Evolutionary conservation across 805 yeast species (phyloP), one percentile per base, ranked within the genome.

Genomic region (Ogataea trehaloabstinens): DNA sequence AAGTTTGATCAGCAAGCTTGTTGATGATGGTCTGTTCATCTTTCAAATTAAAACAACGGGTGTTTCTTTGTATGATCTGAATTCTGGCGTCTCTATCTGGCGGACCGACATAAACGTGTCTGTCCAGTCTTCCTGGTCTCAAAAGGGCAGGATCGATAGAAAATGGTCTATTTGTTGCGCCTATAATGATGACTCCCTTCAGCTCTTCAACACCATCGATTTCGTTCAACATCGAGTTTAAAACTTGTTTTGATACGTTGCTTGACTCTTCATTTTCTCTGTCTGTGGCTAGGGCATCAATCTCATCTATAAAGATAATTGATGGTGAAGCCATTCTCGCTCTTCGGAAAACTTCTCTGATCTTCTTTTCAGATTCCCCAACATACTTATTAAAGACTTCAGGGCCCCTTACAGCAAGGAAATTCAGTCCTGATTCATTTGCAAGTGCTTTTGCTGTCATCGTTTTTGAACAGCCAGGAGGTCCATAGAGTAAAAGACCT

Each of bases 381-480:
- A 91, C 98, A 55, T 88, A 91, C 61, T 91, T 91, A 59, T 93
- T 91, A 51, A 91, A 71, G 31, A 93, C 66, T 60, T 93, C 99
- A 0, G 99, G 99, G 2, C 99, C 99, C 60, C 93, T 93, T 6
- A 91, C 96, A 0, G 98, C 96, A 37, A 91, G 61, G 60, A 91
- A 91, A 53, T 91, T 91, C 35, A 91, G 74, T 0, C 97, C 97
- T 2, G 96, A 84, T 63, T 91, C 99, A 0, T 96, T 85, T 0
- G 98, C 98, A 21, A 91, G 66, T 0, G 97, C 97, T 56, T 91
- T 91, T 2, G 97, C 98, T 0, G 95, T 87, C 45, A 91, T 64
- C 0, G 99, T 91, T 55, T 91, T 91, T 8, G 97, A 90, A 66
- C 98, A 91, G 12, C 99, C 99, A 0, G 99, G 98, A 1, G 99